These are phyloP conservation scores for Cytospora piceae DNA, from an alignment of 2,329 filamentous ascomycete genomes.

Conservation along the genomic window DNA sequence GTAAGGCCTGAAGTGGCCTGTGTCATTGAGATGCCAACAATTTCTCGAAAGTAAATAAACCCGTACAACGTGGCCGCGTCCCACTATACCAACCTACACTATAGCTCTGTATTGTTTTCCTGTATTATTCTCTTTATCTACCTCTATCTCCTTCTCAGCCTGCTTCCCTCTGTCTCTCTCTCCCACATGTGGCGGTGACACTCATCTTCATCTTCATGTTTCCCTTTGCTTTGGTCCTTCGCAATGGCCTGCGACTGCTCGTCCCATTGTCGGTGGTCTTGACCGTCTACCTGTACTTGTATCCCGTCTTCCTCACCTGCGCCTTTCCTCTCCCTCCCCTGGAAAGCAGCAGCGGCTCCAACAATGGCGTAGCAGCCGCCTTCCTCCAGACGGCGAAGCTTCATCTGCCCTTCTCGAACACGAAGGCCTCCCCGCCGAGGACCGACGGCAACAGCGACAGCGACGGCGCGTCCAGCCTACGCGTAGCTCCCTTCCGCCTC, in stretches of 20 bases:
- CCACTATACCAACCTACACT: neutral
- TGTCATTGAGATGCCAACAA: constrained; percentile 9
- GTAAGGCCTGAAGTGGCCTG: constrained; percentile 2
- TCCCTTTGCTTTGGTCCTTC: constrained; percentile 51
- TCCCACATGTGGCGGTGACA: constrained; percentile 23
- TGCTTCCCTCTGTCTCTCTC: neutral
- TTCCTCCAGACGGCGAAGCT: constrained; percentile 47
- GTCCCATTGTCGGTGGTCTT: constrained; percentile 68
- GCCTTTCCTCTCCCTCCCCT: constrained; percentile 67
- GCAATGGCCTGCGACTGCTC: constrained; percentile 59
- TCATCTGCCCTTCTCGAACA: constrained; percentile 44
- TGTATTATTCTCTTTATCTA: neutral
- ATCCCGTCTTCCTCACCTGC: constrained; percentile 80
- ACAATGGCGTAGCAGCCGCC: constrained; percentile 32
- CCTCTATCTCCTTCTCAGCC: neutral
- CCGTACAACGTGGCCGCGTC: neutral
- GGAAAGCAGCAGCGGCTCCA: constrained; percentile 22
- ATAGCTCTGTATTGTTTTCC: neutral
- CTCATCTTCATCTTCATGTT: constrained; percentile 53
- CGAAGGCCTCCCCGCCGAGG: constrained; percentile 25
- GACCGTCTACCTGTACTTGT: constrained; percentile 83
- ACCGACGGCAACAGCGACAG: constrained; percentile 34
- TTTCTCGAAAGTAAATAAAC: neutral
- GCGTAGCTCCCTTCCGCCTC: constrained; percentile 76
- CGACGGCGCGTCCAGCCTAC: constrained; percentile 34